Evolutionary conservation across 2,329 filamentous ascomycete species (phyloP).

Genomic region (Trichoderma harzianum): DNA sequence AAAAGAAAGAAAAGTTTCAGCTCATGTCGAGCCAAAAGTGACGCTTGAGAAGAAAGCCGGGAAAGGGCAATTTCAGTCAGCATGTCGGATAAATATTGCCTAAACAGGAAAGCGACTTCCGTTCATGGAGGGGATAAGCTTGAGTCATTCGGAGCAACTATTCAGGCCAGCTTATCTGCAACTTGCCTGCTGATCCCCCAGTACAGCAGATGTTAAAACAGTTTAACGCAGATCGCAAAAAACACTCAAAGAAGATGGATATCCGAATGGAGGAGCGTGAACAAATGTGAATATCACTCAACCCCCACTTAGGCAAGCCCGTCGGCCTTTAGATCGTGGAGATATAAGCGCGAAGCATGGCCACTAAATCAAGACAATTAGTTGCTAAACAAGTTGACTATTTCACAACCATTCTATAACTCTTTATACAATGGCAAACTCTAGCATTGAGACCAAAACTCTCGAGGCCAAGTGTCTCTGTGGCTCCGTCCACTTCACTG

Average conservation of each 20-base stretch:
- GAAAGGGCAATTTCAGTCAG: neutral
- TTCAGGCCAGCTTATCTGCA: neutral
- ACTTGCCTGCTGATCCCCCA: neutral
- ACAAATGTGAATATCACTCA: neutral
- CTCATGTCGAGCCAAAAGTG: neutral
- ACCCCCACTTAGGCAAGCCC: neutral
- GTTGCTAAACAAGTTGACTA: constrained; percentile 17
- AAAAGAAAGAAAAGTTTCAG: neutral
- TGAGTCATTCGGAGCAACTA: neutral
- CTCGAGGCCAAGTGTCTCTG: constrained; percentile 47
- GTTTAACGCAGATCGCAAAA: neutral
- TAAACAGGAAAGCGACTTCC: neutral
- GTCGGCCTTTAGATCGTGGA: neutral
- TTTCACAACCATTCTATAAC: neutral
- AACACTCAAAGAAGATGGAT: neutral
- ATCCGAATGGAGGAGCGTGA: neutral
- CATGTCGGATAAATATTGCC: neutral
- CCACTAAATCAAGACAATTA: neutral
- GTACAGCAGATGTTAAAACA: neutral
- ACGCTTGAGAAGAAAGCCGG: neutral
- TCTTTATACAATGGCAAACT: neutral
- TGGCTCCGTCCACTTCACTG: constrained; percentile 40
- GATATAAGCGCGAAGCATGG: neutral
- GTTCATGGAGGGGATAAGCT: neutral
- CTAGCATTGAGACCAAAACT: constrained; percentile 27